Conservation (phyloP, 108 stramenopile genomes). For the Skeletonema menzelii region DNA sequence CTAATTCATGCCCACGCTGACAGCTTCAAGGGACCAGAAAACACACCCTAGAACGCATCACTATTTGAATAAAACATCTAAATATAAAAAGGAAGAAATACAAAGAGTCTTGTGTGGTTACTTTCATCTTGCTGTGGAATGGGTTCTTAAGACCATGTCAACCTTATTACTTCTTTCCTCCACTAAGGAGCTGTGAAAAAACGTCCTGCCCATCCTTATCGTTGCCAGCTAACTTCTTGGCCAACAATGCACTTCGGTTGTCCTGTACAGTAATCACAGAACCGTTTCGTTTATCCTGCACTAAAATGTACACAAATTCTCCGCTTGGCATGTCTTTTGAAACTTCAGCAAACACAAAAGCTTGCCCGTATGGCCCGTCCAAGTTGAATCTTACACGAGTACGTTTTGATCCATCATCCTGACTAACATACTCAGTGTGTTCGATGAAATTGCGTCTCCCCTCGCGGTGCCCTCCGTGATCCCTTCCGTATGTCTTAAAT, state of each 20-base stretch:
- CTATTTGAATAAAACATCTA: not conserved
- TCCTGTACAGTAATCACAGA: conserved; percentile 77
- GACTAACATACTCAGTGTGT: conserved; percentile 81
- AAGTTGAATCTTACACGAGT: conserved; percentile 92
- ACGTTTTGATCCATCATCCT: conserved; percentile 87
- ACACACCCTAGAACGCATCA: not conserved
- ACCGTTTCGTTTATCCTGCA: conserved; percentile 91
- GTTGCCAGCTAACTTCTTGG: conserved; percentile 67
- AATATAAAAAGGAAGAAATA: not conserved
- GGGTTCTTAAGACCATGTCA: not conserved
- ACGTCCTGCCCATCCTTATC: conserved; percentile 54
- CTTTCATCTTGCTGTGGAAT: not conserved
- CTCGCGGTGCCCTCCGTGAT: conserved; percentile 93
- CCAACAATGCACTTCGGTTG: conserved; percentile 72
- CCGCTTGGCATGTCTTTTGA: conserved; percentile 76
- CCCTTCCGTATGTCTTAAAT: conserved; percentile 93
- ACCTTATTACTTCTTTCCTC: conserved; percentile 28
- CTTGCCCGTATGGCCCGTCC: conserved; percentile 83
- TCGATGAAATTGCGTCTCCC: conserved; percentile 95
- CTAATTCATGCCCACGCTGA: not conserved
- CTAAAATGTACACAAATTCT: conserved; percentile 93
- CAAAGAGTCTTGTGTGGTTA: not conserved
- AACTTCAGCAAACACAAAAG: conserved; percentile 91
- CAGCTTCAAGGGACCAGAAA: not conserved
- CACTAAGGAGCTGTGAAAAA: conserved; percentile 30